phyloP scores from a whole-genome alignment of 352 stramenopile species.

The Pythium insidiosum region DNA sequence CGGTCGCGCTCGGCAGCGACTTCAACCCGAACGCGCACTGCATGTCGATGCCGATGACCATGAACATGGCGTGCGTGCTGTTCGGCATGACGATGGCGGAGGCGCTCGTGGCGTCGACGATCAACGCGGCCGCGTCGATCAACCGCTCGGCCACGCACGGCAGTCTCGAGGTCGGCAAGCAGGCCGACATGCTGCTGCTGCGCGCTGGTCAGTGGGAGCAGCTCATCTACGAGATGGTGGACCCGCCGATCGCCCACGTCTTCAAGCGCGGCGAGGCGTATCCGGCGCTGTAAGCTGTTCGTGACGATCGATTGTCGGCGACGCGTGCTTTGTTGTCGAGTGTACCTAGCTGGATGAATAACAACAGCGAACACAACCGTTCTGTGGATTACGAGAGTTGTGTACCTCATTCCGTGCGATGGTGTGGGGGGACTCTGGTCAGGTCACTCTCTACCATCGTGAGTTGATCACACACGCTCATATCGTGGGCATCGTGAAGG shows the following conservation, averaged over 20 bases:
- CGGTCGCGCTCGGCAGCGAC: slow-evolving; percentile 70
- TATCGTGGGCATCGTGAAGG: too few species aligned
- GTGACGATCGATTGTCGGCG: too few species aligned
- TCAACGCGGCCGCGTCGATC: slow-evolving; percentile 81
- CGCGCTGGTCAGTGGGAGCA: slow-evolving; percentile 73
- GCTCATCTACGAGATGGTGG: slow-evolving; percentile 81
- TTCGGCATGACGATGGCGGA: slow-evolving; percentile 85
- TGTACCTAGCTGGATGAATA: too few species aligned
- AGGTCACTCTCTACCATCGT: too few species aligned
- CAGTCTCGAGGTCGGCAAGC: slow-evolving; percentile 72
- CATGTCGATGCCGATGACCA: slow-evolving; percentile 80
- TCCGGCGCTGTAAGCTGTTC: slow-evolving; percentile 6
- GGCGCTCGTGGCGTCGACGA: slow-evolving; percentile 69
- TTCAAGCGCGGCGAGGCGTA: slow-evolving; percentile 54
- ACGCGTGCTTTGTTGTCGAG: too few species aligned
- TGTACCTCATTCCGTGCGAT: too few species aligned
- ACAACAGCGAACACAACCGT: too few species aligned
- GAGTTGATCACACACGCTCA: too few species aligned
- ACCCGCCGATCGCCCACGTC: slow-evolving; percentile 70
- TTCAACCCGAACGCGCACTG: slow-evolving; percentile 86
- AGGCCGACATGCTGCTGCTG: slow-evolving; percentile 60
- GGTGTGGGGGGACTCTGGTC: too few species aligned
- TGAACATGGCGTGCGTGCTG: slow-evolving; percentile 83
- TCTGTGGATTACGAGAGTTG: too few species aligned
- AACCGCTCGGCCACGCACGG: slow-evolving; percentile 62